Conservation (phyloP, 768 basidiomycete genomes). For the Suillus spraguei region DNA sequence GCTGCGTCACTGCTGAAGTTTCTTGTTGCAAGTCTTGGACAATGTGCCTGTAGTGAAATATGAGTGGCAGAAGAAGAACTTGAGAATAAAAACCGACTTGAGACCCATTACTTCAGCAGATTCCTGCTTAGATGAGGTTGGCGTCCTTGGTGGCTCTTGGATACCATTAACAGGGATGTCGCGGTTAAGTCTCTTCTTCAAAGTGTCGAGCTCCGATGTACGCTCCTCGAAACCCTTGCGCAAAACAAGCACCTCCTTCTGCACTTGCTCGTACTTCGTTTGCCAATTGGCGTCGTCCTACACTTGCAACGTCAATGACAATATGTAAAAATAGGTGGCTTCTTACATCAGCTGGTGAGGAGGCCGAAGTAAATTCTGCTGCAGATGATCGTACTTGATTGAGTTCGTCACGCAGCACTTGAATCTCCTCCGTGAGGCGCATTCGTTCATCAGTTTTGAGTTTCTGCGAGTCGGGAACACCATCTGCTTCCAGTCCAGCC, state of each 20-base stretch:
- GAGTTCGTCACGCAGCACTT: conserved; percentile 50
- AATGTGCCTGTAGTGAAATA: conserved; percentile 59
- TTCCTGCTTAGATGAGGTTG: conserved; percentile 53
- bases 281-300: conserved; percentile 30
- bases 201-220: conserved; percentile 53
- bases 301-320: not conserved
- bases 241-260: conserved; percentile 33
- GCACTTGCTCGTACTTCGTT: conserved; percentile 32
- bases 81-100: conserved; percentile 51
- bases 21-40: conserved; percentile 89
- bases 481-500: conserved; percentile 52
- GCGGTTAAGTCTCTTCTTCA: conserved; percentile 62
- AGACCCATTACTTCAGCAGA: conserved; percentile 75
- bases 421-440: conserved; percentile 58
- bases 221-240: conserved; percentile 40
- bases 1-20: conserved; percentile 59
- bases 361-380: conserved; percentile 18
- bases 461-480: conserved; percentile 46
- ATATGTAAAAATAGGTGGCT: no score
- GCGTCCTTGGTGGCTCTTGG: conserved; percentile 31
- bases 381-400: conserved; percentile 38
- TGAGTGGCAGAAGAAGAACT: conserved; percentile 9
- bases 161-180: conserved; percentile 51
- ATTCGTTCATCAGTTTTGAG: conserved; percentile 51
- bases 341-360: conserved; percentile 27